A percentile compares a stretch with the other conserved stretches of the same genome.
phyloP scores from a whole-genome alignment of 352 stramenopile genomes.

The Phytophthora brassicae region DNA sequence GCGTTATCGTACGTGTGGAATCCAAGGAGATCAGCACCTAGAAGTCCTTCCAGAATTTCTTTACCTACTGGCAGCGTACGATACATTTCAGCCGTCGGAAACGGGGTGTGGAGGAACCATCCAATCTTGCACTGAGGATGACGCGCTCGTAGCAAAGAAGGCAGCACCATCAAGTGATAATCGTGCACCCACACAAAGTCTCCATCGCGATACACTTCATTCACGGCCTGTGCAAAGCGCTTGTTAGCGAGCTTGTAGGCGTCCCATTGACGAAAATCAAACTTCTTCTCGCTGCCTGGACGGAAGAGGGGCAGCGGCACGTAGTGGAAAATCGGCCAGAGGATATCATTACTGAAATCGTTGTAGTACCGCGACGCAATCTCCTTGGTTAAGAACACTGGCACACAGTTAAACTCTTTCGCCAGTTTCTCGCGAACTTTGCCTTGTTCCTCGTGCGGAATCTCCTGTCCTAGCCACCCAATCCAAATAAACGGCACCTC shows the following conservation, averaged over 20 bases:
- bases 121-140: slow-evolving; percentile 77
- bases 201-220: slow-evolving; percentile 75
- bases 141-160: slow-evolving; percentile 71
- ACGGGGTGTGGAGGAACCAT: slow-evolving; percentile 90
- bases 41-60: slow-evolving; percentile 76
- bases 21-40: slow-evolving; percentile 78
- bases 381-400: slow-evolving; percentile 89
- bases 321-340: slow-evolving; percentile 93
- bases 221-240: slow-evolving; percentile 77
- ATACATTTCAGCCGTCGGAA: slow-evolving; percentile 86
- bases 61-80: slow-evolving; percentile 76
- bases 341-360: slow-evolving; percentile 91
- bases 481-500: slow-evolving; percentile 92
- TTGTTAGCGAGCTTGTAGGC: slow-evolving; percentile 88
- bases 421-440: slow-evolving; percentile 83
- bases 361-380: slow-evolving; percentile 92
- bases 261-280: slow-evolving; percentile 88
- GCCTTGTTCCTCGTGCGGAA: slow-evolving; percentile 78
- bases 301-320: slow-evolving; percentile 87
- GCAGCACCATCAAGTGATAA: slow-evolving; percentile 89
- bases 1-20: slow-evolving; percentile 91
- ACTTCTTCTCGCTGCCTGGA: slow-evolving; percentile 90
- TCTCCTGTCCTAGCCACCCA: slow-evolving; percentile 89
- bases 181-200: slow-evolving; percentile 91
- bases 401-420: slow-evolving; percentile 88